These are phyloP conservation scores for Geum urbanum DNA, from an alignment of 306 rosid genomes.

Conservation along the genomic window DNA sequence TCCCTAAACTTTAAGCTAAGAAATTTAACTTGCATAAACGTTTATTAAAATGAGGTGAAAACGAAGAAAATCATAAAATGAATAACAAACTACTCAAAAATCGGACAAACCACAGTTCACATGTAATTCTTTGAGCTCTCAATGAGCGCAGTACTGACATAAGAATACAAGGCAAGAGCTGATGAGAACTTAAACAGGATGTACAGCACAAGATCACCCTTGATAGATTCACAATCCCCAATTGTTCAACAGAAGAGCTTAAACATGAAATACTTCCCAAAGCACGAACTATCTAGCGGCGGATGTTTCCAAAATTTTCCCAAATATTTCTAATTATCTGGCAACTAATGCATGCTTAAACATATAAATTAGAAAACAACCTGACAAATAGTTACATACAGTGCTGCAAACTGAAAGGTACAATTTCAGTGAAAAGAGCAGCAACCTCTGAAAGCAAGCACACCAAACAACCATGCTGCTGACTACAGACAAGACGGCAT, in stretches of 20 bases:
- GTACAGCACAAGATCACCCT: conserved; percentile 46
- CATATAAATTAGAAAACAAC: conserved; percentile 41
- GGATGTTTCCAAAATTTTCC: conserved; percentile 54
- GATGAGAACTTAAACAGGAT: not conserved
- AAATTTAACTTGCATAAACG: no score
- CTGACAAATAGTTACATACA: conserved; percentile 60
- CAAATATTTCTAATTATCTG: conserved; percentile 38
- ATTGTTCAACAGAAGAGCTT: conserved; percentile 44
- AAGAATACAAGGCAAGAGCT: not conserved
- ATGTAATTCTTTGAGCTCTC: not conserved
- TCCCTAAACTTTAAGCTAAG: no score
- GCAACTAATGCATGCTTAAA: conserved; percentile 42
- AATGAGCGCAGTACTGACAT: not conserved
- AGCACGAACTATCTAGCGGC: conserved; percentile 29
- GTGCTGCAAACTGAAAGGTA: conserved; percentile 47
- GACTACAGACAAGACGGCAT: conserved; percentile 53
- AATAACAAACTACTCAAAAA: no score
- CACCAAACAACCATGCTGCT: conserved; percentile 55
- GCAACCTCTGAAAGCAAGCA: conserved; percentile 48
- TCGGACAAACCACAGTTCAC: not conserved
- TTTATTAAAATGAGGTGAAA: no score
- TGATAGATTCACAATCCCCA: conserved; percentile 38
- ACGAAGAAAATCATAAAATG: no score
- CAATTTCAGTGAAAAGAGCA: conserved; percentile 52
- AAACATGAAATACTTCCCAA: conserved; percentile 31